phyloP scores from a whole-genome alignment of 768 basidiomycete genomes.

The Hebeloma cylindrosporum region DNA sequence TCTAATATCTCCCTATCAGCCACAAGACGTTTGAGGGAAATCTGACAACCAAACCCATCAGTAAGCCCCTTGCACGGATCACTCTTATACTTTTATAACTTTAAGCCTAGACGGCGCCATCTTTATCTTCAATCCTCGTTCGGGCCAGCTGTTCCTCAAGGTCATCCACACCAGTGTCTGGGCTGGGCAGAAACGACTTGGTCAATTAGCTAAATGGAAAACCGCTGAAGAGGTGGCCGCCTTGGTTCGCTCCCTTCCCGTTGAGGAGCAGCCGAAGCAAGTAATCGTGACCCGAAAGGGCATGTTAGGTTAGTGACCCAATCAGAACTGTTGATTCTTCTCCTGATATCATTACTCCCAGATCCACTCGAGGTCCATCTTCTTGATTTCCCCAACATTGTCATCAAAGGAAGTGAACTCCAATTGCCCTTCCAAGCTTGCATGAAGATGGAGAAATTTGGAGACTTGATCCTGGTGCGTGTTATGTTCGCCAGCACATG shows the following conservation, averaged over 20 bases:
- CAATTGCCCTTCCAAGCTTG: constrained; percentile 99
- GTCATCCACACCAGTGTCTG: constrained; percentile 99
- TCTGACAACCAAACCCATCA: constrained; percentile 98
- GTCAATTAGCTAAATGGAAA: constrained; percentile 99
- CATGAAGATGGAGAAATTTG: constrained; percentile 99
- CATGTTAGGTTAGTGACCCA: constrained; percentile 77
- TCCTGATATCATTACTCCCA: constrained; percentile 24
- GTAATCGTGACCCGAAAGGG: constrained; percentile 99
- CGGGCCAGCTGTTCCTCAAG: constrained; percentile 97
- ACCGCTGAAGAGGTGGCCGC: constrained; percentile 99
- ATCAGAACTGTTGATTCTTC: background rate
- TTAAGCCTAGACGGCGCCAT: constrained; percentile 75
- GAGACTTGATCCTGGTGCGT: constrained; percentile 86
- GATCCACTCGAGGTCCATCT: constrained; percentile 97
- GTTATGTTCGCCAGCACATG: background rate
- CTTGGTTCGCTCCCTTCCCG: constrained; percentile 94
- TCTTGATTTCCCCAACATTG: constrained; percentile 99
- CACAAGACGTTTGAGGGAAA: constrained; percentile 99
- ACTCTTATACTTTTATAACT: constrained; percentile 11
- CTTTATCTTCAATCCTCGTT: constrained; percentile 99
- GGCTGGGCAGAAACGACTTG: constrained; percentile 99
- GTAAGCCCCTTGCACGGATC: constrained; percentile 38
- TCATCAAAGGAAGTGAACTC: constrained; percentile 98
- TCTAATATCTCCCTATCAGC: constrained; percentile 42
- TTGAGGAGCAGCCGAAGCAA: constrained; percentile 99